Evolutionary conservation across 2,329 filamentous ascomycete species (phyloP), one percentile per base, ranked within the genome.

Genomic region (Trichoderma brevicompactum): DNA sequence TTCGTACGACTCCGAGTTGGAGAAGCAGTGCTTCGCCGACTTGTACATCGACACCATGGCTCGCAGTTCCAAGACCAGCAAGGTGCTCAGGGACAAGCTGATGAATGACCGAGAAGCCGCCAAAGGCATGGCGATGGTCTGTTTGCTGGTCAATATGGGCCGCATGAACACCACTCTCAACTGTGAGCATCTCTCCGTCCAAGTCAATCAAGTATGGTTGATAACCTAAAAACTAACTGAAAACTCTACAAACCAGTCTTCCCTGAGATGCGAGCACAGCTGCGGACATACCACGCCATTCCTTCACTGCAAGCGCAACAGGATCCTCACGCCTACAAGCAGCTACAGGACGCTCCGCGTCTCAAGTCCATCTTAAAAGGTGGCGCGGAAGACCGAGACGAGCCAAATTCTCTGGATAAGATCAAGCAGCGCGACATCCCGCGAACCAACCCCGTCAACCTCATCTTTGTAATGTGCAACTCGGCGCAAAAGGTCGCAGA

Each of bases 111-210:
- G 92, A 73, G 89, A 92, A 69, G 94, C 94, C 23, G 95, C 94
- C 41, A 93, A 97, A 77, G 94, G 92, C 74, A 99, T 99, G 95
- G 95, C 95, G 61, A 99, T 99, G 95, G 94, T 99, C 66, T 99
- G 95, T 78, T 81, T 99, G 69, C 81, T 99, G 72, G 95, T 99
- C 76, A 99, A 99, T 74, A 92, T 99, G 69, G 95, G 95, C 66
- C 86, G 95, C 69, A 99, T 99, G 95, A 99, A 99, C 78, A 99
- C 95, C 1, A 99, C 95, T 0, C 83, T 99, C 54, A 99, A 99
- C 75, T 98, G 94, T 97, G 82, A 75, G 88, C 77, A 63, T 53
- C 13, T 23, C 3, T 4, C 17, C 23, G 32, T 32, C 19, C 44
- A 28, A 65, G 73, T 66, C n/a, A 8, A 17, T 67, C 9, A 43